Base-by-base conservation (phyloP, 768 basidiomycete genomes). In the Leccinum uliginosum region DNA sequence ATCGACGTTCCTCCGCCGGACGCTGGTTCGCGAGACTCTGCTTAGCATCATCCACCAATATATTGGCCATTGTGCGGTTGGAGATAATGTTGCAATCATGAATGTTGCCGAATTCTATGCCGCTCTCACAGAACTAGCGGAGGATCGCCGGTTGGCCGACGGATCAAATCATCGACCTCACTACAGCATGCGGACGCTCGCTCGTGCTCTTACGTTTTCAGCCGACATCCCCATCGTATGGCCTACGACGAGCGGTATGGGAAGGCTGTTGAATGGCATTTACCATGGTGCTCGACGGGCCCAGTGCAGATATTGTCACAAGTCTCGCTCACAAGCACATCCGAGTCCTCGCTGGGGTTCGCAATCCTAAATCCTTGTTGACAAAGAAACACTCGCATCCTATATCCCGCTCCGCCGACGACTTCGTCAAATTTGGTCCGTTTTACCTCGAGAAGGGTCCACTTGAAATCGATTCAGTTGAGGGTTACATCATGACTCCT, bases 201-300 rank as follows among this genome's bases (percentile, higher is more conserved):
- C 91, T 5, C 87, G 97, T 51, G 93, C 94, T 0, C 76, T 99
- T 50, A 91, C 84, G 1, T 98, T 97, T 71, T 89, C 93, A 1
- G 84, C 90, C 1, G 90, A 96, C 59, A 87, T 88, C 46, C 0
- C 75, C 80, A 35, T 72, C 78, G 27, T 98, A 91, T 62, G 86
- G 92, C 24, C 74, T 98, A 10, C 83, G 93, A 35, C 78, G 97
- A 38, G 86, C 91, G 1, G 75, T 98, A 19, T 98, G 92, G 91
- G 97, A 98, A 71, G 96, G 97, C 2, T 96, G 91, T 69, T 67
- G 97, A 55, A 98, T 99, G 97, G 87, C 92, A 0, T 99, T 98
- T 71, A 97, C 93, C 6, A 98, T 97, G 93, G 85, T 89, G 6
- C 80, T 99, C 49, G 92, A 97, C 65, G 74, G 73, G 1, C 73